Percentiles rank a stretch among this genome's conserved stretches.
Conservation (phyloP, 2,329 filamentous ascomycete genomes). For the Fusarium lyarnte region DNA sequence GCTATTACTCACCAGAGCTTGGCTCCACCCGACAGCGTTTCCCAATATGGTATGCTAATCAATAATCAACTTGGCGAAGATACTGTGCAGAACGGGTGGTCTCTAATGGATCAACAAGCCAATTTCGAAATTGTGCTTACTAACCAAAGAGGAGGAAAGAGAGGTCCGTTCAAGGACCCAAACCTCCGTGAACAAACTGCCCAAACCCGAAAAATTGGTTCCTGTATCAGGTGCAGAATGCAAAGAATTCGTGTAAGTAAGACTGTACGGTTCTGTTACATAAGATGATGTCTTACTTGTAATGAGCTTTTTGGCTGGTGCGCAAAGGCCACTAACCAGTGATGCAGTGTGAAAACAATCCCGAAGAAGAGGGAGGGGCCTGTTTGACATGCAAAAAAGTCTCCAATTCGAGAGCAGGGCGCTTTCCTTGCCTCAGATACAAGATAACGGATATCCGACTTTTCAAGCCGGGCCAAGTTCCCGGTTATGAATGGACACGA, state of each 20-base stretch:
- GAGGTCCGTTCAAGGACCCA: slow-evolving; percentile 66
- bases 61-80: slow-evolving; percentile 20
- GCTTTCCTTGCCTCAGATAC: slow-evolving; percentile 67
- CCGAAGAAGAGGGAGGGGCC: slow-evolving; percentile 56
- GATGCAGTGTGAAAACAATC: slow-evolving; percentile 62
- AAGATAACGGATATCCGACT: slow-evolving; percentile 68
- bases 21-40: slow-evolving; percentile 12
- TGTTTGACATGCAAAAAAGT: slow-evolving; percentile 66
- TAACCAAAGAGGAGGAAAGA: slow-evolving; percentile 49
- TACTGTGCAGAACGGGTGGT: slow-evolving; percentile 26
- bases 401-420: slow-evolving; percentile 59
- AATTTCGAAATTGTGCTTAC: slow-evolving; percentile 45
- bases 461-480: slow-evolving; percentile 67
- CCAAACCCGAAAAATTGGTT: slow-evolving; percentile 65
- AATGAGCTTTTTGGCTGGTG: background rate
- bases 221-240: slow-evolving; percentile 69
- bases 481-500: slow-evolving; percentile 67
- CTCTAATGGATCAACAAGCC: slow-evolving; percentile 37
- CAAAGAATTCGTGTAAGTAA: slow-evolving; percentile 67
- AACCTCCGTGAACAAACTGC: slow-evolving; percentile 63
- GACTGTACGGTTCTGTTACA: background rate
- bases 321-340: slow-evolving; percentile 10
- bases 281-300: background rate
- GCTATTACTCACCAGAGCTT: slow-evolving; percentile 29
- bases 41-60: slow-evolving; percentile 32